These are phyloP conservation scores for Schizophyllum commune DNA, from an alignment of 1,284 basidiomycete genomes.

Conservation along the genomic window DNA sequence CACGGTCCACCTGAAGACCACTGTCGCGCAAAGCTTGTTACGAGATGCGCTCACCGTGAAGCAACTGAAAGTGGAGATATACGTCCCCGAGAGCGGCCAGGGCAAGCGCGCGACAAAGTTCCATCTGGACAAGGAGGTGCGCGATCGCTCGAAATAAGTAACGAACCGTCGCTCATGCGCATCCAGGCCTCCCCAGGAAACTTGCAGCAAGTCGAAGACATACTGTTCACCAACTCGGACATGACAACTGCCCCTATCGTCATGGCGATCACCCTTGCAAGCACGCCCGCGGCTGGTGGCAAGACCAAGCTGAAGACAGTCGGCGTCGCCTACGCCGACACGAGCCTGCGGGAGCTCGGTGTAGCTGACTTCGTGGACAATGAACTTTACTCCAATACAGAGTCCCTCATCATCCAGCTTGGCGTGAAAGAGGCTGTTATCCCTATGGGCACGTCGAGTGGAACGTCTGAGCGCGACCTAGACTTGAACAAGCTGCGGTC, in stretches of 20 bases:
- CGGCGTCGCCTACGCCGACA: constrained; percentile 74
- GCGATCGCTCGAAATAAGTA: neutral
- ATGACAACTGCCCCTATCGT: constrained; percentile 84
- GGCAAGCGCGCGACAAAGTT: constrained; percentile 74
- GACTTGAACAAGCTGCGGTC: constrained; percentile 82
- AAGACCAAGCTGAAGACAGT: constrained; percentile 55
- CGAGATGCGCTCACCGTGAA: constrained; percentile 86
- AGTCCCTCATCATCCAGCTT: constrained; percentile 94
- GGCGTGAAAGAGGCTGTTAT: constrained; percentile 92
- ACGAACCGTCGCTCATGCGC: constrained; percentile 8
- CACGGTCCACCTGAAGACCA: constrained; percentile 72
- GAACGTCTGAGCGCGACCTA: constrained; percentile 72
- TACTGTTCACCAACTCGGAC: constrained; percentile 84
- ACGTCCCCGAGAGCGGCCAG: constrained; percentile 57
- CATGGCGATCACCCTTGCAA: constrained; percentile 79
- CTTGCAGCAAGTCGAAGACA: constrained; percentile 87
- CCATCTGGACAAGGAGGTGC: constrained; percentile 71
- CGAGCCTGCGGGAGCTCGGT: constrained; percentile 65
- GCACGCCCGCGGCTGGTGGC: constrained; percentile 34
- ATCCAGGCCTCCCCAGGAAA: constrained; percentile 92
- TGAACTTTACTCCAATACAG: constrained; percentile 92
- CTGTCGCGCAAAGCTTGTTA: constrained; percentile 82
- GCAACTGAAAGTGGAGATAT: constrained; percentile 95
- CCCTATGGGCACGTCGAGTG: constrained; percentile 58
- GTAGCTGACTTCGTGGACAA: constrained; percentile 91